phyloP scores from a whole-genome alignment of 371 early-diverging fungal species.

The Rhizomucor pusillus region DNA sequence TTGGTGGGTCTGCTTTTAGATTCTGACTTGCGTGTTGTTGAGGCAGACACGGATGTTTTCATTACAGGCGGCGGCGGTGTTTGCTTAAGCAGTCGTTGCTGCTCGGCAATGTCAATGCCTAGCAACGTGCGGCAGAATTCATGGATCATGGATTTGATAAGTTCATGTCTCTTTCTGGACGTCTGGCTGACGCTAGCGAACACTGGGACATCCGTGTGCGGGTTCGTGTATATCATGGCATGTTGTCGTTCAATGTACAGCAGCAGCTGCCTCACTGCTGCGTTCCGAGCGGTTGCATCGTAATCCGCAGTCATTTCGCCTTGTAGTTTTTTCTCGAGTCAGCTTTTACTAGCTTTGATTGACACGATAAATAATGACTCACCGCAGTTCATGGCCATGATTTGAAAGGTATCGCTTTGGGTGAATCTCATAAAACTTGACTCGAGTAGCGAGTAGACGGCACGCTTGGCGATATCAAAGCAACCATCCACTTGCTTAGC shows the following conservation, averaged over 20 bases:
- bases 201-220: slow-evolving; percentile 13
- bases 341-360: background rate
- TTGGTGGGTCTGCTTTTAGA: no score
- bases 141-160: slow-evolving; percentile 45
- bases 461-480: slow-evolving; percentile 51
- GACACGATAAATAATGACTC: slow-evolving; percentile 1
- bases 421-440: slow-evolving; percentile 50
- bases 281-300: slow-evolving; percentile 23
- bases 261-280: slow-evolving; percentile 36
- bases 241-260: slow-evolving; percentile 36
- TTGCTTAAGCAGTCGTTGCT: no score
- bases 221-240: slow-evolving; percentile 24
- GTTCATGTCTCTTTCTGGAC: slow-evolving; percentile 34
- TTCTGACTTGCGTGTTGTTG: background rate
- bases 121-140: slow-evolving; percentile 43
- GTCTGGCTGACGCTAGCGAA: slow-evolving; percentile 17
- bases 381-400: slow-evolving; percentile 40
- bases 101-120: slow-evolving; percentile 32
- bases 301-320: slow-evolving; percentile 44
- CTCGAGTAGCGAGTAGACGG: slow-evolving; percentile 51
- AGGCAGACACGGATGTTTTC: background rate
- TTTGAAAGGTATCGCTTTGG: slow-evolving; percentile 27
- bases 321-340: slow-evolving; percentile 5
- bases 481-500: slow-evolving; percentile 27
- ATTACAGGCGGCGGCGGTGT: background rate